Evolutionary conservation across 345 rosid species (phyloP).

Genomic region (Firmiana major): DNA sequence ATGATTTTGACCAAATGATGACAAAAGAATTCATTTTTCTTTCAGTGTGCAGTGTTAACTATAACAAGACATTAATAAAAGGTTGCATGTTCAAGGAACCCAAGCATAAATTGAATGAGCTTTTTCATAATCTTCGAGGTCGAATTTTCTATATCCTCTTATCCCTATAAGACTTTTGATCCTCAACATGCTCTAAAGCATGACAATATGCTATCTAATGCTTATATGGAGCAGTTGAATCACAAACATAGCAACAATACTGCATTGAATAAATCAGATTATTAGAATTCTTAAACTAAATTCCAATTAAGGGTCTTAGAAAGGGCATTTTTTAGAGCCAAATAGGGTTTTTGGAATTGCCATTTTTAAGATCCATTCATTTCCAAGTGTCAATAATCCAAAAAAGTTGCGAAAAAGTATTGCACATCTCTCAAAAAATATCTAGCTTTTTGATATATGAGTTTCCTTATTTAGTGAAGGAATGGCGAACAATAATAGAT

Average conservation of each 20-base stretch:
- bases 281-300: not conserved
- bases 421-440: no score
- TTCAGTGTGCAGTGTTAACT: not conserved
- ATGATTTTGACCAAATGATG: not conserved
- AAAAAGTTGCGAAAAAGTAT: no score
- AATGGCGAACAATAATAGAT: no score
- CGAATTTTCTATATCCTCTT: not conserved
- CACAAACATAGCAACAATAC: constrained; percentile 72
- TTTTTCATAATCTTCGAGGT: not conserved
- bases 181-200: constrained; percentile 31
- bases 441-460: no score
- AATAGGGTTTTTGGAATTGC: no score
- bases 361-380: no score
- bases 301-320: no score
- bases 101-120: not conserved
- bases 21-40: no score
- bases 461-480: no score
- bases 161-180: constrained; percentile 24
- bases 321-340: no score
- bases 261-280: constrained; percentile 27
- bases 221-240: constrained; percentile 58
- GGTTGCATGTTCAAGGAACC: not conserved
- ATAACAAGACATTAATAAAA: not conserved
- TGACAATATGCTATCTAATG: constrained; percentile 52
- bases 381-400: no score